These are phyloP conservation scores for Suillus ampliporus DNA, from an alignment of 768 basidiomycete species.

Conservation along the genomic window DNA sequence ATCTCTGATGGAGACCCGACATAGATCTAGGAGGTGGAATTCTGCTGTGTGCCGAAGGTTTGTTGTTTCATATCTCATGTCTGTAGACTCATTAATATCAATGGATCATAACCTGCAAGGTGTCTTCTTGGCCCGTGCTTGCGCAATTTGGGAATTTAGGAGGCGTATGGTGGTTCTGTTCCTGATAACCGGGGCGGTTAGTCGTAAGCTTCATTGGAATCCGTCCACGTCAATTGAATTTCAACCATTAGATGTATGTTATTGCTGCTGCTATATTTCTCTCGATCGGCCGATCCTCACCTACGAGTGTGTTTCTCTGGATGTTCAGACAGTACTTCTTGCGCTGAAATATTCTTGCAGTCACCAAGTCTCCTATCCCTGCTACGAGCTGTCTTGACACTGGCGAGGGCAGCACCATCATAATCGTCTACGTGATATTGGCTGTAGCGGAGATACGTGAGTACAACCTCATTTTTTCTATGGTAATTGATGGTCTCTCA, in stretches of 20 bases:
- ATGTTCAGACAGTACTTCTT: neutral
- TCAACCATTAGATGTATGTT: neutral
- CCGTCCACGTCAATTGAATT: neutral
- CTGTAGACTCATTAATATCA: neutral
- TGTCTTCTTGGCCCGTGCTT: neutral
- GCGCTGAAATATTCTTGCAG: neutral
- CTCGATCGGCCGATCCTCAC: neutral
- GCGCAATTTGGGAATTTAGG: slow-evolving; percentile 4
- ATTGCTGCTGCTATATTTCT: neutral
- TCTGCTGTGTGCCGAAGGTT: slow-evolving; percentile 7
- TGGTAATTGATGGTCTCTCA: neutral
- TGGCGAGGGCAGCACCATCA: neutral
- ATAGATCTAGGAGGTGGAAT: neutral
- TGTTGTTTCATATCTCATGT: neutral
- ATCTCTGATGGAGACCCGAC: neutral
- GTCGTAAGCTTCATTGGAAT: neutral
- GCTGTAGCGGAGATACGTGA: slow-evolving; percentile 2
- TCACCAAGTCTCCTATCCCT: neutral
- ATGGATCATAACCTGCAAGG: slow-evolving; percentile 1
- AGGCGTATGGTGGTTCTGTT: neutral
- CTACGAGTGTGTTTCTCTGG: neutral
- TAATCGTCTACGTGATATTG: neutral
- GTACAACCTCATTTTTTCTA: neutral
- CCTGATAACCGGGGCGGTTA: neutral
- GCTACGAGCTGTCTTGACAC: neutral